These are phyloP conservation scores for Anastatica hierochuntica DNA, from an alignment of 345 rosid genomes.

Conservation along the genomic window DNA sequence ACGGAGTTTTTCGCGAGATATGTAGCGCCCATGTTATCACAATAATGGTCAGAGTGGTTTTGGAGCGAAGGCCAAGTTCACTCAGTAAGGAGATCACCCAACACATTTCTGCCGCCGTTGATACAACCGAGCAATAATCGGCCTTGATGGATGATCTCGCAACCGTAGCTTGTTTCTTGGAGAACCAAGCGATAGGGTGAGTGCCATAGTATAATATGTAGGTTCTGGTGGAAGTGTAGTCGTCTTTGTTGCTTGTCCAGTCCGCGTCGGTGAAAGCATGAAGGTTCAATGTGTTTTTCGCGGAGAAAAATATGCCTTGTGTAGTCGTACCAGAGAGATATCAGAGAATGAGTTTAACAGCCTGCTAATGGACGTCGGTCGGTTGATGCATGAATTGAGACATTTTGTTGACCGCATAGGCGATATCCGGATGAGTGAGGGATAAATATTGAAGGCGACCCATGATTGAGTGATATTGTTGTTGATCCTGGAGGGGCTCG, in stretches of 20 bases:
- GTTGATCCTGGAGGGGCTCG: not conserved
- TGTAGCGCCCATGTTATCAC: not conserved
- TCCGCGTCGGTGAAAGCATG: no score
- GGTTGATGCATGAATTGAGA: not conserved
- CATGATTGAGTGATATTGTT: not conserved
- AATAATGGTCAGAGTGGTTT: not conserved
- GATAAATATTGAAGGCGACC: not conserved
- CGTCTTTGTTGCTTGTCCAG: no score
- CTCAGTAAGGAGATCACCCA: not conserved
- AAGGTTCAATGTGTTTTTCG: not conserved
- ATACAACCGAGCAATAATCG: not conserved
- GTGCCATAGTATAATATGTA: not conserved
- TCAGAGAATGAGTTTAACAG: not conserved
- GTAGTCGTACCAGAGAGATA: not conserved
- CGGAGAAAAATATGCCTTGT: not conserved
- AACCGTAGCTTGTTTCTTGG: not conserved
- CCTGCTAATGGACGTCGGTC: not conserved
- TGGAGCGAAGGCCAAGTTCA: not conserved
- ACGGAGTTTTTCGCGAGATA: not conserved
- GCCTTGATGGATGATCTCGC: not conserved
- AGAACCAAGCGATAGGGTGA: not conserved
- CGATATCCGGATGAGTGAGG: not conserved
- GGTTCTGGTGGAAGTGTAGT: not conserved
- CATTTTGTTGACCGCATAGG: not conserved
- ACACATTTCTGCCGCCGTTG: not conserved